Evolutionary conservation across 2,329 filamentous ascomycete species (phyloP).

Genomic region (Verticillium isaacii): DNA sequence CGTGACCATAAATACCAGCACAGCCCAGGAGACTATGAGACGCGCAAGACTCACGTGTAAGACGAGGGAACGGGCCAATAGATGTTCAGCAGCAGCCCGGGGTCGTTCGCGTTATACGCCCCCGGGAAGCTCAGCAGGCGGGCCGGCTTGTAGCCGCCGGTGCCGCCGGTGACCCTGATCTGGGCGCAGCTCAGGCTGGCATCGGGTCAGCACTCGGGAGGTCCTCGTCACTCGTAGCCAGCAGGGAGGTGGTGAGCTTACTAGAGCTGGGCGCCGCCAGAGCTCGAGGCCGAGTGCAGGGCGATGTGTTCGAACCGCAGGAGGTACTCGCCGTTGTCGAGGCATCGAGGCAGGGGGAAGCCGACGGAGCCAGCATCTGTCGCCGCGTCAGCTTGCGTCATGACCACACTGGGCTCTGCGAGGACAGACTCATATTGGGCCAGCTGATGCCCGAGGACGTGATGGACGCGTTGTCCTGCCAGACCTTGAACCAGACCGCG

Average conservation of each 20-base stretch:
- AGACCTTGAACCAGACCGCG: constrained; percentile 32
- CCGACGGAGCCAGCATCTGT: constrained; percentile 15
- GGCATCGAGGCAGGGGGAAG: constrained; percentile 36
- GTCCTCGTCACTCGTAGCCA: too few relatives aligned
- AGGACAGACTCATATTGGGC: constrained; percentile 20
- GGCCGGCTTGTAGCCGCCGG: constrained; percentile 30
- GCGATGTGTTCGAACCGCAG: constrained; percentile 44
- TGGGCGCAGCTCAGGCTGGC: constrained; percentile 25
- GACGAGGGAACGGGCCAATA: constrained; percentile 34
- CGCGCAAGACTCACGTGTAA: constrained; percentile 19
- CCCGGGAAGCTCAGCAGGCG: constrained; percentile 34
- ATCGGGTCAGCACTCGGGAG: neutral
- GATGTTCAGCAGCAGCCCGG: constrained; percentile 37
- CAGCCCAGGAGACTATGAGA: neutral
- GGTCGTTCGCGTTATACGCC: constrained; percentile 32
- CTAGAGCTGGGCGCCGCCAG: constrained; percentile 41
- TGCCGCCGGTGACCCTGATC: constrained; percentile 34
- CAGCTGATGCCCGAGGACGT: constrained; percentile 26
- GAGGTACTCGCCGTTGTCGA: constrained; percentile 44
- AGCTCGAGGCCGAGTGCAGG: constrained; percentile 34
- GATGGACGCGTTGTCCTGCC: constrained; percentile 29
- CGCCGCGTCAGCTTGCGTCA: neutral
- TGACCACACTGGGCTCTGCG: too few relatives aligned
- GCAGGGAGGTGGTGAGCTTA: neutral
- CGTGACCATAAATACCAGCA: constrained; percentile 5